These are phyloP conservation scores for Hebeloma cylindrosporum DNA, from an alignment of 768 basidiomycete species.

Conservation along the genomic window DNA sequence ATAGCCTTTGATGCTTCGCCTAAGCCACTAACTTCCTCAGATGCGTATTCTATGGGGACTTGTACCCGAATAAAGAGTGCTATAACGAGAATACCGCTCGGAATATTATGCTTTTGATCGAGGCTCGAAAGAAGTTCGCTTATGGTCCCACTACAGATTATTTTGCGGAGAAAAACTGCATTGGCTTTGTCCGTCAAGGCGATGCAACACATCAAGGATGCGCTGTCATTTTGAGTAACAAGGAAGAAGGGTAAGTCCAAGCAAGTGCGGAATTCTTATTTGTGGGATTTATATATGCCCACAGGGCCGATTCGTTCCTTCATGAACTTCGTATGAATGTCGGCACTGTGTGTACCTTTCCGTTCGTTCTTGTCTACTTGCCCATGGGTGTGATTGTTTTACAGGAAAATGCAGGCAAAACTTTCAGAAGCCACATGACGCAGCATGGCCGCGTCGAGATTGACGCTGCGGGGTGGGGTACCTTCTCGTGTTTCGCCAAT, in stretches of 20 bases:
- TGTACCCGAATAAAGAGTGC: slow-evolving; percentile 71
- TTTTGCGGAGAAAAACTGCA: slow-evolving; percentile 48
- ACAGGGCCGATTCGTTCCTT: slow-evolving; percentile 32
- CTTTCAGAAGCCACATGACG: slow-evolving; percentile 51
- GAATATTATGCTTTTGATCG: slow-evolving; percentile 55
- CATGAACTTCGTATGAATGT: slow-evolving; percentile 67
- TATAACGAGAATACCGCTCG: slow-evolving; percentile 53
- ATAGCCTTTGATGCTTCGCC: background rate
- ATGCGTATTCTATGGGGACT: slow-evolving; percentile 86
- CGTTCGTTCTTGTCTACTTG: slow-evolving; percentile 2
- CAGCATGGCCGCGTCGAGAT: slow-evolving; percentile 44
- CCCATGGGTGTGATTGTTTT: slow-evolving; percentile 5
- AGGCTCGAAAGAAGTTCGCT: slow-evolving; percentile 63
- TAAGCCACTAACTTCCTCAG: slow-evolving; percentile 41
- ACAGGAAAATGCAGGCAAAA: slow-evolving; percentile 37
- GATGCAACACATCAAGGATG: slow-evolving; percentile 56
- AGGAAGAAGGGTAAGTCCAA: slow-evolving; percentile 36
- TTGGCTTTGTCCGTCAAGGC: slow-evolving; percentile 77
- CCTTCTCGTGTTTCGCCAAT: slow-evolving; percentile 58
- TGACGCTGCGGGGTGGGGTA: slow-evolving; percentile 61
- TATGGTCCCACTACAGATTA: slow-evolving; percentile 68
- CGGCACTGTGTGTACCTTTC: slow-evolving; percentile 47
- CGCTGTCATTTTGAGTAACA: slow-evolving; percentile 71
- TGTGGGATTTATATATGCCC: background rate
- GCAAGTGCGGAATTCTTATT: background rate